Evolutionary conservation across 768 basidiomycete genomes (phyloP).

Genomic region (Lactarius quietus): DNA sequence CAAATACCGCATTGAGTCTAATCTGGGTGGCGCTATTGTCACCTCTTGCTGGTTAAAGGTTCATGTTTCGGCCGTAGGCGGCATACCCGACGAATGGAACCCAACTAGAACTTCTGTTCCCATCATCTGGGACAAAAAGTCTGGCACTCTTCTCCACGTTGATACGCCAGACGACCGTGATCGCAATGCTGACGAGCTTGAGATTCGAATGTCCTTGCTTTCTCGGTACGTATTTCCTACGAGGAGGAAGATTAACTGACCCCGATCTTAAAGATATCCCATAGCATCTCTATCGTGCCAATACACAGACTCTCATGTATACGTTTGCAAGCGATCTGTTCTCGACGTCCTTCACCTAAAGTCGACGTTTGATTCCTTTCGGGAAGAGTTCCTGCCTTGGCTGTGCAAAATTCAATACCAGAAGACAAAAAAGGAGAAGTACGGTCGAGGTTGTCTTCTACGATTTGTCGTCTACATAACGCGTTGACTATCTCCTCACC

Average conservation of each 20-base stretch:
- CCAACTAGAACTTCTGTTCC: slow-evolving; percentile 41
- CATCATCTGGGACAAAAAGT: slow-evolving; percentile 64
- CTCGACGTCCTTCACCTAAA: slow-evolving; percentile 70
- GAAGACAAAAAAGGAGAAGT: slow-evolving; percentile 53
- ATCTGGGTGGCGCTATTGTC: slow-evolving; percentile 59
- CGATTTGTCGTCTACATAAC: background rate
- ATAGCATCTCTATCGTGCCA: slow-evolving; percentile 61
- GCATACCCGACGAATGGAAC: slow-evolving; percentile 66
- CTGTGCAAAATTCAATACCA: slow-evolving; percentile 84
- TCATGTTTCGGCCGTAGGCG: slow-evolving; percentile 49
- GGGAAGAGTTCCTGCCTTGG: slow-evolving; percentile 92
- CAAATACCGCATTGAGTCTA: slow-evolving; percentile 72
- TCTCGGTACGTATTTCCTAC: slow-evolving; percentile 47
- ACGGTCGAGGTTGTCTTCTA: slow-evolving; percentile 46
- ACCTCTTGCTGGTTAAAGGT: slow-evolving; percentile 64
- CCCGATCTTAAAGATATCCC: slow-evolving; percentile 54
- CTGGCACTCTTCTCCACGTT: slow-evolving; percentile 66
- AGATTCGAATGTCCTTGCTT: slow-evolving; percentile 72
- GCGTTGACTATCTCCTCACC: background rate
- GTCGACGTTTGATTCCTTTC: slow-evolving; percentile 70
- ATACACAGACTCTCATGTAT: slow-evolving; percentile 86
- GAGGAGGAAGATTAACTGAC: slow-evolving; percentile 8
- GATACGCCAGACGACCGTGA: slow-evolving; percentile 69
- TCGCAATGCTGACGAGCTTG: slow-evolving; percentile 63
- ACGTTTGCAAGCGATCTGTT: slow-evolving; percentile 74